Evolutionary conservation across 768 basidiomycete species (phyloP).

Genomic region (Nidularia sp.): DNA sequence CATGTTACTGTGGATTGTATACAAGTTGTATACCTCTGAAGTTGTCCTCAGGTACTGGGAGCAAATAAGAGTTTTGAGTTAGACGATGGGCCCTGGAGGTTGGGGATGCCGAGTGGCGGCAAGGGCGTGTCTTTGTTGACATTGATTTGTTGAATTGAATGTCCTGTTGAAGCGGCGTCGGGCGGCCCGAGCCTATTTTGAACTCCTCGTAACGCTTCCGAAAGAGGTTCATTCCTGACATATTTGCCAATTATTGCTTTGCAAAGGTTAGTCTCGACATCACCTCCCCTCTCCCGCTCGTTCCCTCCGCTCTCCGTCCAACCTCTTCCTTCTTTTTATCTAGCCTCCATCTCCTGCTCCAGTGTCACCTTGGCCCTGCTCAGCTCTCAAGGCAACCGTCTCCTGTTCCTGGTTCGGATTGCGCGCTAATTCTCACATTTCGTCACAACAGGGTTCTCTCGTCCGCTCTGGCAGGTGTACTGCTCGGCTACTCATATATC

Average conservation of each 20-base stretch:
- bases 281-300: neutral
- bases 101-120: neutral
- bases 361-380: neutral
- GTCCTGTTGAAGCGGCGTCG: neutral
- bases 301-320: neutral
- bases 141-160: neutral
- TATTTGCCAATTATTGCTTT: neutral
- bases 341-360: neutral
- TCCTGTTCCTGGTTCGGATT: too few species aligned
- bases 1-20: too few species aligned
- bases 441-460: too few species aligned
- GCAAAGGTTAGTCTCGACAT: neutral
- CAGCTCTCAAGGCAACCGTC: neutral
- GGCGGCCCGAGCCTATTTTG: constrained; percentile 5
- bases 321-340: neutral
- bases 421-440: too few species aligned
- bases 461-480: too few species aligned
- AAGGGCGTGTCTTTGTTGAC: too few species aligned
- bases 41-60: too few species aligned
- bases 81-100: neutral
- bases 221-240: neutral
- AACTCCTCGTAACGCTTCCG: neutral
- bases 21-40: too few species aligned
- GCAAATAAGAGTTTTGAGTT: neutral
- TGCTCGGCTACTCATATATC: too few species aligned